Evolutionary conservation across 1,284 basidiomycete genomes (phyloP), one percentile per base, ranked within the genome.

Genomic region (Agaricales sp.): DNA sequence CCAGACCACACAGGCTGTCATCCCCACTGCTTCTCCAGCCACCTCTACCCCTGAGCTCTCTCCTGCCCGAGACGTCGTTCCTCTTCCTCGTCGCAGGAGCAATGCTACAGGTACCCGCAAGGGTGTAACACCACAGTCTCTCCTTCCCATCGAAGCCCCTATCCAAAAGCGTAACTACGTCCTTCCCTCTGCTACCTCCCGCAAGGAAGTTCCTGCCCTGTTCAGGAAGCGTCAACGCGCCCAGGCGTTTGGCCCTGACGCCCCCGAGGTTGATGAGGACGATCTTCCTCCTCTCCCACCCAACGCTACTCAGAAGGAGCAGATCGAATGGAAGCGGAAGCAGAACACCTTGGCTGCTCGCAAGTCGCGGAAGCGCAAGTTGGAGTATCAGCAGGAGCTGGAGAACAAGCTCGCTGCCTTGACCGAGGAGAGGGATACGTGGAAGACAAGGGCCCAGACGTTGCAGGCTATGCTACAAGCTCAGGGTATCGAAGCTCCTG

Each of bases 281-380:
- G 47, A 64, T 39, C 61, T 64, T n/a, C 56, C 56, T 20, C 53
- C 50, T 19, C 55, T 67, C n/a, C 63, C 64, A 8, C 65, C 67
- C 44, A 65, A 66, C 51, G 64, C 64, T 35, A 68, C 67, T 1
- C 82, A 79, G 61, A 62, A 74, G 55, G 74, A 82, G 53, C 76
- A 79, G 50, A 88, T 91, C 56, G 84, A 82, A 63, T 71, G 71
- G 20, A 91, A 91, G 73, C 75, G 87, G 41, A 72, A 82, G 2
- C 81, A 86, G 62, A 91, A 91, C 63, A 90, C 87, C 1, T 63
- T 91, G 12, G 88, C 87, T 0, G 87, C 87, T 37, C 73, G 87
- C 4, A 75, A 83, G 49, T 80, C 77, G 55, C 71, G 87, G 4
- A 80, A 80, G 74, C 73, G 88, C 39, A 91, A 90, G 73, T 67